Conservation (phyloP, 2,329 filamentous ascomycete genomes). For the Curvularia hawaiiensis region DNA sequence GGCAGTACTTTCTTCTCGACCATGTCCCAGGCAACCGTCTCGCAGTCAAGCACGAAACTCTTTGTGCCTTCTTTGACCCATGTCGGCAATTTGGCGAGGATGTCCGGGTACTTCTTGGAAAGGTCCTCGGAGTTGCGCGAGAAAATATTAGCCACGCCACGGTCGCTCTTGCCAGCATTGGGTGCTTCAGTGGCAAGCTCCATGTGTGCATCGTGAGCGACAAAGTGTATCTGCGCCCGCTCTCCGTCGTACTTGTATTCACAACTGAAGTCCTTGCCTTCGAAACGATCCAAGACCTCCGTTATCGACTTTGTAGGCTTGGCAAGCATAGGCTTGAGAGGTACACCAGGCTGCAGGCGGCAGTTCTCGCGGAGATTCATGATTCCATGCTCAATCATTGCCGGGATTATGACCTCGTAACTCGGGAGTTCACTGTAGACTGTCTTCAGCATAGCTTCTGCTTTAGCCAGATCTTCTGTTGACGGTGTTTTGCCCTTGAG, state of each 20-base stretch:
- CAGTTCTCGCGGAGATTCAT: slow-evolving; percentile 81
- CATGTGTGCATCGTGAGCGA: slow-evolving; percentile 76
- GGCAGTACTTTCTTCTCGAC: slow-evolving; percentile 92
- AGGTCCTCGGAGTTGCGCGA: slow-evolving; percentile 96
- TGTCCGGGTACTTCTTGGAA: slow-evolving; percentile 97
- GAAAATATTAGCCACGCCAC: slow-evolving; percentile 89
- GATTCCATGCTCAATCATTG: slow-evolving; percentile 85
- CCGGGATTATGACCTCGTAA: slow-evolving; percentile 92
- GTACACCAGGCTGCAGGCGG: slow-evolving; percentile 90
- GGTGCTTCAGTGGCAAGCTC: slow-evolving; percentile 65
- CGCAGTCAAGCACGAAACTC: slow-evolving; percentile 98
- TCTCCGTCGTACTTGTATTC: slow-evolving; percentile 99
- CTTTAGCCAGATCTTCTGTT: slow-evolving; percentile 78
- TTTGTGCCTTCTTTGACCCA: slow-evolving; percentile 92
- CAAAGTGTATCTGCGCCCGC: slow-evolving; percentile 97
- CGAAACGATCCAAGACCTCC: slow-evolving; percentile 95
- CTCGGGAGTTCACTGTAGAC: slow-evolving; percentile 96
- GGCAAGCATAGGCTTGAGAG: slow-evolving; percentile 96
- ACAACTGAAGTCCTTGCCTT: slow-evolving; percentile 93
- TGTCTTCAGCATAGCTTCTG: slow-evolving; percentile 83
- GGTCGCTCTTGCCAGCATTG: slow-evolving; percentile 68
- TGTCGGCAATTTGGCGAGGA: slow-evolving; percentile 80
- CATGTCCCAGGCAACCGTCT: slow-evolving; percentile 97
- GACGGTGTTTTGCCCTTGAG: slow-evolving; percentile 71
- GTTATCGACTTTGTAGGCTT: slow-evolving; percentile 98